These are phyloP conservation scores for Fistulifera pelliculosa DNA, from an alignment of 108 stramenopile species.

Conservation along the genomic window DNA sequence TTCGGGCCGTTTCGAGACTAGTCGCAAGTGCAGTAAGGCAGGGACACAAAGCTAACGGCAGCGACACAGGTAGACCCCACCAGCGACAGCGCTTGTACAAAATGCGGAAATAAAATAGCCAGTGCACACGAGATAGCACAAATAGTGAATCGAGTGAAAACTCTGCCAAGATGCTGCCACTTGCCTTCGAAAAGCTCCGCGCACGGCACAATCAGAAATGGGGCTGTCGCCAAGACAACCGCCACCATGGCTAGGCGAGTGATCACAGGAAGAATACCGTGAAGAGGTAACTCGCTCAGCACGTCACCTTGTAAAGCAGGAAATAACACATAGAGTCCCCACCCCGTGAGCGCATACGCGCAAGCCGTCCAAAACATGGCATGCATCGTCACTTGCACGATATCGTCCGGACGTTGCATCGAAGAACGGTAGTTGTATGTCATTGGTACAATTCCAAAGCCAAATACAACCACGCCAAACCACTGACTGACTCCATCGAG, in stretches of 20 bases:
- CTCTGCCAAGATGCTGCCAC: conserved; percentile 14
- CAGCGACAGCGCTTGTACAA: conserved; percentile 59
- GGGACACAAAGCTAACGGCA: conserved; percentile 54
- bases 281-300: conserved; percentile 46
- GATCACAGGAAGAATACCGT: conserved; percentile 33
- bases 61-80: conserved; percentile 71
- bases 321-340: conserved; percentile 41
- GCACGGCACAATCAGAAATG: conserved; percentile 65
- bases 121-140: conserved; percentile 33
- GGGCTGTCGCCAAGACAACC: conserved; percentile 50
- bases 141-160: conserved; percentile 39
- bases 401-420: conserved; percentile 51
- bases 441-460: conserved; percentile 50
- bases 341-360: conserved; percentile 42
- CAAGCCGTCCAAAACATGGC: conserved; percentile 41
- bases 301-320: conserved; percentile 65
- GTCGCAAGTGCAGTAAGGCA: conserved; percentile 27
- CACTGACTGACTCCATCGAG: conserved; percentile 47
- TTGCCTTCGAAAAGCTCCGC: conserved; percentile 73
- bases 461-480: conserved; percentile 68
- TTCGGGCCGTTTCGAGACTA: conserved; percentile 5
- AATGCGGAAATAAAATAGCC: conserved; percentile 40
- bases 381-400: conserved; percentile 31
- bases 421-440: conserved; percentile 59
- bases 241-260: conserved; percentile 45